A percentile compares a stretch with the other conserved stretches of the same genome.
Evolutionary conservation across 1,139 yeast species (phyloP).

Genomic region (Pneumocystis oryctolagi): DNA sequence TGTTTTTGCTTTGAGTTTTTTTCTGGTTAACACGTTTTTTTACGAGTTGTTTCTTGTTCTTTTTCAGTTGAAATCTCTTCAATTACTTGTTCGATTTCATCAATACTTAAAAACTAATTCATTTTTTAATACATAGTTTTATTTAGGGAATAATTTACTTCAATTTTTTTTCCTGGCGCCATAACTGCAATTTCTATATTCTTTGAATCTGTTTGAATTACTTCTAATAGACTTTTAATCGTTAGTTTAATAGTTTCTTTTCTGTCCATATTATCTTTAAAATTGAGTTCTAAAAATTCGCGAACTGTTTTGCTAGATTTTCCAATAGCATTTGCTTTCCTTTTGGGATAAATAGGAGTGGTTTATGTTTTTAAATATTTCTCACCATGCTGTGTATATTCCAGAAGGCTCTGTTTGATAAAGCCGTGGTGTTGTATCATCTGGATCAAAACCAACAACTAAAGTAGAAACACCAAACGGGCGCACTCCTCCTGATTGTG

Average conservation of each 20-base stretch:
- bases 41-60: slow-evolving; percentile 77
- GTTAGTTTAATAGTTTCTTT: slow-evolving; percentile 70
- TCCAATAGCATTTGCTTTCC: slow-evolving; percentile 90
- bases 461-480: slow-evolving; percentile 91
- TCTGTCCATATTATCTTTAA: slow-evolving; percentile 54
- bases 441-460: slow-evolving; percentile 88
- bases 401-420: slow-evolving; percentile 97
- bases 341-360: background rate
- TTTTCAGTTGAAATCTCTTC: slow-evolving; percentile 81
- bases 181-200: slow-evolving; percentile 86
- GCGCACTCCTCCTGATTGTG: slow-evolving; percentile 96
- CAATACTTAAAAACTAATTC: slow-evolving; percentile 45
- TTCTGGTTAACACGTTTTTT: slow-evolving; percentile 30
- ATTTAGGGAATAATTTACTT: slow-evolving; percentile 16
- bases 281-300: slow-evolving; percentile 86
- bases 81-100: slow-evolving; percentile 62
- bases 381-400: slow-evolving; percentile 82
- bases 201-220: slow-evolving; percentile 94
- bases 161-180: slow-evolving; percentile 43
- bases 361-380: background rate
- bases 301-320: slow-evolving; percentile 89
- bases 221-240: slow-evolving; percentile 77
- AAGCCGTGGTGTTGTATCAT: slow-evolving; percentile 64
- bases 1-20: background rate
- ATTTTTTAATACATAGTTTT: background rate